Conservation (phyloP, 768 basidiomycete species). For the Mycena indigotica region DNA sequence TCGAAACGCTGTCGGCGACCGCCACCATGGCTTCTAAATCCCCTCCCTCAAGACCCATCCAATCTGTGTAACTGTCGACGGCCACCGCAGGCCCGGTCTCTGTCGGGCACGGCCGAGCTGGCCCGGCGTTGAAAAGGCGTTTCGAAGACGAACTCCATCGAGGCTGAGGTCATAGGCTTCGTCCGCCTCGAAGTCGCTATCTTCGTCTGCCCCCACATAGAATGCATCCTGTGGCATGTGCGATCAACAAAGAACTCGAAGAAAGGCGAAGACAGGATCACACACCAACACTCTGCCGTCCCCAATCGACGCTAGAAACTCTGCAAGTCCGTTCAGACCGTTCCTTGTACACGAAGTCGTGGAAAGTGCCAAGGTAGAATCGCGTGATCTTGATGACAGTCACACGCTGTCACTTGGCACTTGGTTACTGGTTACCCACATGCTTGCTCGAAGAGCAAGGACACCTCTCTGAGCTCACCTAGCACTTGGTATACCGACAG, state of each 20-base stretch:
- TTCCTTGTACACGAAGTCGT: neutral
- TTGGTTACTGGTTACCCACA: too few relatives aligned
- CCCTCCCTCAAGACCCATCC: neutral
- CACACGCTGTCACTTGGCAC: too few relatives aligned
- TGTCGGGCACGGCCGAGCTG: too few relatives aligned
- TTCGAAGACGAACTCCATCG: neutral
- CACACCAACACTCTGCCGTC: neutral
- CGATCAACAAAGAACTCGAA: too few relatives aligned
- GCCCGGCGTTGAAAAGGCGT: neutral
- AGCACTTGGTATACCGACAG: too few relatives aligned
- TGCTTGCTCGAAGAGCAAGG: too few relatives aligned
- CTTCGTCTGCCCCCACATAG: neutral
- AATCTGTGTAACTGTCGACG: neutral
- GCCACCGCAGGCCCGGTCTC: too few relatives aligned
- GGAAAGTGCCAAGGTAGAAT: neutral
- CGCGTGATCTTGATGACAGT: too few relatives aligned
- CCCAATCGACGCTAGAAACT: neutral
- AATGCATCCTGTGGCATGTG: neutral
- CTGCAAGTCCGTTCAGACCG: neutral
- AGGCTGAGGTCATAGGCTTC: neutral
- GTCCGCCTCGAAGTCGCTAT: neutral
- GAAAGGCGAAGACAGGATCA: neutral
- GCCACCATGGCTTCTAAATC: neutral
- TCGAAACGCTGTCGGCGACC: neutral
- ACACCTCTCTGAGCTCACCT: too few relatives aligned